Conservation (phyloP, 768 basidiomycete genomes). For the Galerina sulciceps region DNA sequence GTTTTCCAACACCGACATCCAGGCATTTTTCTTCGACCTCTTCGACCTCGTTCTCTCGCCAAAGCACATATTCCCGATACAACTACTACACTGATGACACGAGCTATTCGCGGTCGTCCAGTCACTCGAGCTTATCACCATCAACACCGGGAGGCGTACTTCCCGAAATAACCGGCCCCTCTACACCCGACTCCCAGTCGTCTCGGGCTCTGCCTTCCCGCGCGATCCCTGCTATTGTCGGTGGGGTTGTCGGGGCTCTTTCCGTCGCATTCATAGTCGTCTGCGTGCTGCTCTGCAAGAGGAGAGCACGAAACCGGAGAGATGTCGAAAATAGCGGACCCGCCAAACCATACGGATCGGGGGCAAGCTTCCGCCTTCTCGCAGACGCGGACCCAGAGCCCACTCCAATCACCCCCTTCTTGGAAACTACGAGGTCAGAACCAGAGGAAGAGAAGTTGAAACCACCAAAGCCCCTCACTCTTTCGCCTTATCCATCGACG, state of each 20-base stretch:
- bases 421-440: background rate
- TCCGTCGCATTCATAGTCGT: background rate
- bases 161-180: background rate
- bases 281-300: background rate
- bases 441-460: background rate
- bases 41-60: too few species aligned
- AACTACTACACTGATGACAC: too few species aligned
- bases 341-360: conserved; percentile 3
- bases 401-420: conserved; percentile 1
- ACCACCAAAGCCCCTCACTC: background rate
- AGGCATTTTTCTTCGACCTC: too few species aligned
- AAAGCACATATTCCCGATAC: too few species aligned
- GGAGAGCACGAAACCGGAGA: background rate
- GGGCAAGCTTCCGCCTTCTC: background rate
- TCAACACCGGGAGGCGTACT: background rate
- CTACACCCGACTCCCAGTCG: background rate
- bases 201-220: background rate
- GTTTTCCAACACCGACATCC: too few species aligned
- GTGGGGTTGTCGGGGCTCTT: background rate
- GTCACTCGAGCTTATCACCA: too few species aligned
- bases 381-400: background rate
- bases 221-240: background rate
- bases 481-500: background rate
- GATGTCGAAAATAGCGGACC: background rate
- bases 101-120: background rate